Conservation (phyloP, 306 rosid genomes). For the Vigna reflexopilosa region DNA sequence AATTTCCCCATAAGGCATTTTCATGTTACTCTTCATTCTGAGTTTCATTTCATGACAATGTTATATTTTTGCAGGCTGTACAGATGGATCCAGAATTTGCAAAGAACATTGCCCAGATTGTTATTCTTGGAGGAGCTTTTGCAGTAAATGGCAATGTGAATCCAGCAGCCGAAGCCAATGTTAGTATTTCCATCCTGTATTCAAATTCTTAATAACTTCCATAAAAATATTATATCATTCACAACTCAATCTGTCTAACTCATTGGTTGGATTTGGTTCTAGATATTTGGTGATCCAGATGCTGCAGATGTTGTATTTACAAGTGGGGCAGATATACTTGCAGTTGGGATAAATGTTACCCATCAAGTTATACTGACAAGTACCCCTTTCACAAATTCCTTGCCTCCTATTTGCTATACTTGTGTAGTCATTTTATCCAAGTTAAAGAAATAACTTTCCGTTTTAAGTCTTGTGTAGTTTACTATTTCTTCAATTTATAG, state of each 20-base stretch:
- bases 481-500: constrained; percentile 13
- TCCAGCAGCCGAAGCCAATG: constrained; percentile 97
- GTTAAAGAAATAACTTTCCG: constrained; percentile 4
- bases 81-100: constrained; percentile 78
- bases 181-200: constrained; percentile 44
- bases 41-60: constrained; percentile 35
- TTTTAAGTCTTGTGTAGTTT: constrained; percentile 16
- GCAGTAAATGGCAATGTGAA: constrained; percentile 92
- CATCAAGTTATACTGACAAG: constrained; percentile 89
- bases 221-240: not conserved
- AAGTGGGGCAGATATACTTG: constrained; percentile 80
- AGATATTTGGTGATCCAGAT: constrained; percentile 96
- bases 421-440: not conserved
- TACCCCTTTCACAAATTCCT: constrained; percentile 39
- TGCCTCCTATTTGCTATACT: not conserved
- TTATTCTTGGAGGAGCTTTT: constrained; percentile 90
- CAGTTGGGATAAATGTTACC: constrained; percentile 88
- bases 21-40: constrained; percentile 7
- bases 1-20: constrained; percentile 33
- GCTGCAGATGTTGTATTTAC: constrained; percentile 95
- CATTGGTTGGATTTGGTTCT: constrained; percentile 34
- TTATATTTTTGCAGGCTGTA: constrained; percentile 64
- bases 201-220: constrained; percentile 15
- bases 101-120: constrained; percentile 77
- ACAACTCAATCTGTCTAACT: constrained; percentile 30